Base-by-base conservation (phyloP, 768 basidiomycete species). In the Mycena epipterygia region DNA sequence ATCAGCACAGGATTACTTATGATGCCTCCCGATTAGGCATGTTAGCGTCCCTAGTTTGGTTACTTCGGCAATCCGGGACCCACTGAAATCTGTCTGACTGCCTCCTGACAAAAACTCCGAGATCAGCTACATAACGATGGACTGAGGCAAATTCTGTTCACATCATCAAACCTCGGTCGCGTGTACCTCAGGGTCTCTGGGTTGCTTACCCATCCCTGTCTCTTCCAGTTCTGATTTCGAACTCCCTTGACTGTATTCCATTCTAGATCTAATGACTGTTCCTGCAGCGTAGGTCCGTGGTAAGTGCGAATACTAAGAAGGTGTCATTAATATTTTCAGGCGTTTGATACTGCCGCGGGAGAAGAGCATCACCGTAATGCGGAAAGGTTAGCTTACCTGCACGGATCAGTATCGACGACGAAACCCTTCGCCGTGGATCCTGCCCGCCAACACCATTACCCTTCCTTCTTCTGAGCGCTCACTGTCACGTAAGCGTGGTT, bases 51-150 rank as follows among this genome's bases (percentile, higher is more conserved):
- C 32, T 7, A 46, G 53, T 64, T 46, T 46, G 52, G 52, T 37
- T 6, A n/a, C 0, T 27, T 56, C 27, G 6, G 5, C 46, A 48
- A 66, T 66, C 48, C 46, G 56, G 64, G 64, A 66, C 64, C 56
- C 56, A 57, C 64, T 6, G 21, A 56, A n/a, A 3, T 29, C 32
- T 64, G 51, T 12, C 32, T 53, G 29, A 30, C 16, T 27, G 23
- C 46, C 27, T 25, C 23, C 13, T n/a, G 29, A 53, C 51, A 53
- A 64, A 25, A 16, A 12, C 23, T 42, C 48, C 51, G 27, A 29
- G 32, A 16, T 64, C 52, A 27, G 25, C 33, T 29, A 29, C 32
- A 7, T 4, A 13, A 21, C 37, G 6, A 0, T 17, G 29, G 30
- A 23, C 35, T 60, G 5, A 46, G 2, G 2, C n/a, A 21, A 29